Base-by-base conservation (phyloP, 768 basidiomycete species). In the Rhizopogon salebrosus region DNA sequence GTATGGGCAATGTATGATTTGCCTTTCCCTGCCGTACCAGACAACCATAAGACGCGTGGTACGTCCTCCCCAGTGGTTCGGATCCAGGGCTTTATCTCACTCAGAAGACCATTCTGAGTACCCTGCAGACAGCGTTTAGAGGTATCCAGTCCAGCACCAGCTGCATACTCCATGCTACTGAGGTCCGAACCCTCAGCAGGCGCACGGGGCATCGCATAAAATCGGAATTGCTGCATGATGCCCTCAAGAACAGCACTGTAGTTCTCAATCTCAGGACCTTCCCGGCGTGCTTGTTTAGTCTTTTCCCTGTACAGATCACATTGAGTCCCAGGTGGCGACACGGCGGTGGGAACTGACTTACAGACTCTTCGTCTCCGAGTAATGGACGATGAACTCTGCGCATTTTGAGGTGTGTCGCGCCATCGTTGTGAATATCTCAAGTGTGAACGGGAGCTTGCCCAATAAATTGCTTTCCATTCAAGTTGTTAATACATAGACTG, bases 1-100 rank as follows among this genome's bases (percentile, higher is more conserved):
- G 60, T 55, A 34, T 62, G 51, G 6, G 62, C 61, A 18, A 63
- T 40, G 5, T 56, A 27, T 4, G 62, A 60, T 40, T 63, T 63
- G 3, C 62, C 62, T 14, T 51, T 60, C 10, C 58, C 55, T 14
- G 54, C 40, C 3, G 36, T 37, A 2, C 62, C 62, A 13, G 48
- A 31, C 24, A 63, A 49, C 34, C 57, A 50, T 16, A 52, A 56
- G 7, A 64, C 40, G 1, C 55, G 45, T 14, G 50, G 31, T 20
- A 14, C 22, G 11, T 40, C 46, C 14, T 22, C 43, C 8, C 26
- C 53, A 1, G 14, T 22, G 26, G 20, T 35, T 23, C 48, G 14
- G 6, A 54, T 41, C 63, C 63, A 64, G 14, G 40, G 14, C 9
- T 39, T 40, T 8, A 64, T 62, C 3, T 58, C 52, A 8, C 48